Conservation (phyloP, 176 grass and related monocot genomes). For the Triticum aestivum region DNA sequence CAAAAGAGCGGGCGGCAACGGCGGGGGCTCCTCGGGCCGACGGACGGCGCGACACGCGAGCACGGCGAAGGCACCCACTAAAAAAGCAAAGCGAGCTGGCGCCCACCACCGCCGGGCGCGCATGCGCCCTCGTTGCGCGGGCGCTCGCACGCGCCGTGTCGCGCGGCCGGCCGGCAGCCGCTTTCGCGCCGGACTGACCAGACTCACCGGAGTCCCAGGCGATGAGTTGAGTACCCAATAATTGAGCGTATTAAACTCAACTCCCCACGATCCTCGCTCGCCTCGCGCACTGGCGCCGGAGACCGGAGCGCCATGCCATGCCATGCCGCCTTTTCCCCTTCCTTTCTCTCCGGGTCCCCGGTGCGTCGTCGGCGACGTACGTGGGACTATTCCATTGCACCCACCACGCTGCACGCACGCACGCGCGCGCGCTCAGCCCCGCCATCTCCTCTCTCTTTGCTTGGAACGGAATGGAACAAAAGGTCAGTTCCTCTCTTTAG, state of each 20-base stretch:
- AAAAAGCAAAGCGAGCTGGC: background rate
- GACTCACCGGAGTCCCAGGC: too few species aligned
- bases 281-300: background rate
- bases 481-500: background rate
- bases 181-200: background rate
- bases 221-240: constrained; percentile 39
- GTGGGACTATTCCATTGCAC: background rate
- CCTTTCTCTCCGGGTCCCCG: background rate
- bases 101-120: background rate
- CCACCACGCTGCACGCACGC: background rate
- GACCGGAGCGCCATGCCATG: too few species aligned
- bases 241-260: constrained; percentile 26
- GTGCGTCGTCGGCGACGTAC: too few species aligned
- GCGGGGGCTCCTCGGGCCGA: too few species aligned
- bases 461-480: constrained; percentile 28
- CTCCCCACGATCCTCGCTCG: background rate
- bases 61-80: background rate
- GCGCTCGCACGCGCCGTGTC: constrained; percentile 28
- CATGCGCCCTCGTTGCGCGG: background rate
- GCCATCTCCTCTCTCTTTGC: constrained; percentile 2
- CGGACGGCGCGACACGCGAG: background rate
- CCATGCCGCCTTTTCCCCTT: background rate
- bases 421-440: background rate
- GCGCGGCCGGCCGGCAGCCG: constrained; percentile 7
- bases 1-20: background rate